Evolutionary conservation across 75 land plant genomes (phyloP).

Genomic region (Sequoia sempervirens): DNA sequence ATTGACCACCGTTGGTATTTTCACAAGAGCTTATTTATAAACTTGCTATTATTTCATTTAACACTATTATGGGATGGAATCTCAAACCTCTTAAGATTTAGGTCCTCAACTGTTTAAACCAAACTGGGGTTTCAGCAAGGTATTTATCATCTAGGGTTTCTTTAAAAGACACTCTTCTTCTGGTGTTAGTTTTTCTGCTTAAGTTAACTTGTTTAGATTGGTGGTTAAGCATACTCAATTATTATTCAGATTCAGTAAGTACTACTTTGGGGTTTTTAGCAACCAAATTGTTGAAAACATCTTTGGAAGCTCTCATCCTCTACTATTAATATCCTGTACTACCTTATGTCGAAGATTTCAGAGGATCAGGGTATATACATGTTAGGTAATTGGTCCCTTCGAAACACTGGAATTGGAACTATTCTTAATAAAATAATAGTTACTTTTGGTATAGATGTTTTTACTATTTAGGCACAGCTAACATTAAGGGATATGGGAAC

Average conservation of each 20-base stretch:
- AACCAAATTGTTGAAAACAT: not conserved
- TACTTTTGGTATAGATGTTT: not conserved
- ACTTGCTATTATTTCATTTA: not conserved
- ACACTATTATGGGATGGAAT: not conserved
- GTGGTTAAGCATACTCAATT: not conserved
- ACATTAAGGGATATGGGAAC: not conserved
- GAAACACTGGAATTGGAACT: not conserved
- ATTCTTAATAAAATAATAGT: no score
- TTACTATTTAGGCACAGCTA: not conserved
- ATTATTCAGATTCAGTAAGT: not conserved
- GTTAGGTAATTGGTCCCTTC: not conserved
- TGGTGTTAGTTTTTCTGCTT: not conserved
- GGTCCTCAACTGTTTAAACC: not conserved
- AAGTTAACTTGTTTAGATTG: not conserved
- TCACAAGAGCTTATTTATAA: no score
- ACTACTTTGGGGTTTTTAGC: not conserved
- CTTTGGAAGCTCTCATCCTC: not conserved
- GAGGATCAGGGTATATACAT: not conserved
- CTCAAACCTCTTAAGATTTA: not conserved
- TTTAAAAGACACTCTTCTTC: not conserved
- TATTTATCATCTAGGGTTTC: not conserved
- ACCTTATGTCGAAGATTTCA: not conserved
- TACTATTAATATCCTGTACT: not conserved
- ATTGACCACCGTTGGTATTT: not conserved
- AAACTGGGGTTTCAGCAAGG: not conserved